Evolutionary conservation across 1,139 yeast genomes (phyloP).

Genomic region (Pichia sp.): DNA sequence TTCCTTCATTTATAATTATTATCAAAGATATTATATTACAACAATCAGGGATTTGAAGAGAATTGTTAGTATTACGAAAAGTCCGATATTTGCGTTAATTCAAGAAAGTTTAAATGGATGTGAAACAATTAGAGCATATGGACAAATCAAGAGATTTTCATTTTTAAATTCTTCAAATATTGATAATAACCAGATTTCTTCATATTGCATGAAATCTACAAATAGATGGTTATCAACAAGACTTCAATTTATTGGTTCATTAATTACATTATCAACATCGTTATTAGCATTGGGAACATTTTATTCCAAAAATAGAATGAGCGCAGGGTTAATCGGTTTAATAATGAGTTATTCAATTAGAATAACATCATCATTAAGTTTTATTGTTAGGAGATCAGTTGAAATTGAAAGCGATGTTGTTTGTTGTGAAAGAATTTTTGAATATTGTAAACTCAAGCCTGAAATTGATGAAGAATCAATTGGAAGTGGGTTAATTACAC

Average conservation of each 20-base stretch:
- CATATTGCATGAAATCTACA: constrained; percentile 55
- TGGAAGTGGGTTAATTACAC: constrained; percentile 28
- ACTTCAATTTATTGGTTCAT: constrained; percentile 60
- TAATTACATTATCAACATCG: constrained; percentile 56
- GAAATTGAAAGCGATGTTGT: constrained; percentile 72
- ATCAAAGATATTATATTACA: constrained; percentile 46
- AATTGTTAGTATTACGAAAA: constrained; percentile 42
- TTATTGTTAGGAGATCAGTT: constrained; percentile 61
- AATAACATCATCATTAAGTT: constrained; percentile 52
- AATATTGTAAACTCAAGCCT: constrained; percentile 55
- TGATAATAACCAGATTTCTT: constrained; percentile 45
- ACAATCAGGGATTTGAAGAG: constrained; percentile 54
- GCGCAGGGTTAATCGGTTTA: constrained; percentile 68
- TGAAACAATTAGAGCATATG: constrained; percentile 53
- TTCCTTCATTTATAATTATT: constrained; percentile 42
- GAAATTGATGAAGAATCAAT: constrained; percentile 40
- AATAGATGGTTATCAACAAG: constrained; percentile 72
- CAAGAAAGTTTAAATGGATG: constrained; percentile 58
- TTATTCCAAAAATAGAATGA: constrained; percentile 40
- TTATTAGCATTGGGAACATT: constrained; percentile 44
- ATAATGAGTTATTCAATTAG: constrained; percentile 66
- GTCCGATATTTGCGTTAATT: constrained; percentile 60
- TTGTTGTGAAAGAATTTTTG: constrained; percentile 69
- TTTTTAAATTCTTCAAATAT: constrained; percentile 42
- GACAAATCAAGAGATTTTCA: constrained; percentile 41